Evolutionary conservation across 2,329 filamentous ascomycete species (phyloP).

Genomic region (Rhinocladiella mackenziei): DNA sequence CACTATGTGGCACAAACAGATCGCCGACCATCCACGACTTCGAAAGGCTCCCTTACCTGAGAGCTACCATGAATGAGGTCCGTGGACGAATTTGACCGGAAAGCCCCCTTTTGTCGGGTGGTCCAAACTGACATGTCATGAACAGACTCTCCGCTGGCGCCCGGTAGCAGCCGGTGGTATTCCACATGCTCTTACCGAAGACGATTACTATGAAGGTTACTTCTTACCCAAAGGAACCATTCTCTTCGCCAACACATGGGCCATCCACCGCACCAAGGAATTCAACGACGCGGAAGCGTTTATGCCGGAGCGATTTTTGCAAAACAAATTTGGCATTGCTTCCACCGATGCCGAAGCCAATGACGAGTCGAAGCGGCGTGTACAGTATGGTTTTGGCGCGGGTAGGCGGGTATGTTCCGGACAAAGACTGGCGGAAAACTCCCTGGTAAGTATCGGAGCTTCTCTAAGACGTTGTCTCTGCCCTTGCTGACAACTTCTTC

Average conservation of each 20-base stretch:
- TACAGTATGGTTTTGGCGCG: no score
- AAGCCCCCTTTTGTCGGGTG: no score
- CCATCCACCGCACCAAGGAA: slow-evolving; percentile 35
- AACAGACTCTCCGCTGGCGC: slow-evolving; percentile 48
- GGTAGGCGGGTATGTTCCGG: no score
- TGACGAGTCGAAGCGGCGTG: no score
- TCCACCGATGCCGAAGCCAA: slow-evolving; percentile 1
- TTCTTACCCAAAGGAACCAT: slow-evolving; percentile 48
- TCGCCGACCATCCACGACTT: slow-evolving; percentile 49
- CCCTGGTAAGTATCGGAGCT: no score
- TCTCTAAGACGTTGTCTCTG: no score
- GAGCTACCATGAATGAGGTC: no score
- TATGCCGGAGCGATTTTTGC: slow-evolving; percentile 44
- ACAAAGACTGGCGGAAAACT: no score
- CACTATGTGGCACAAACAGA: slow-evolving; percentile 46
- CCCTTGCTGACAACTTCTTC: no score
- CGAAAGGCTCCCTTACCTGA: slow-evolving; percentile 17
- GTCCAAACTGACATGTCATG: slow-evolving; percentile 53
- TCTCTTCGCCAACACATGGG: slow-evolving; percentile 6
- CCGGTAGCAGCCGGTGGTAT: slow-evolving; percentile 34
- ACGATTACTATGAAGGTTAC: slow-evolving; percentile 50
- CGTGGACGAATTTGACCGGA: no score
- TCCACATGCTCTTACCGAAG: slow-evolving; percentile 47
- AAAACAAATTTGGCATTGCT: no score
- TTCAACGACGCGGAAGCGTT: slow-evolving; percentile 40